Conservation (phyloP, 164 flowering plant species). For the Malania oleifera region DNA sequence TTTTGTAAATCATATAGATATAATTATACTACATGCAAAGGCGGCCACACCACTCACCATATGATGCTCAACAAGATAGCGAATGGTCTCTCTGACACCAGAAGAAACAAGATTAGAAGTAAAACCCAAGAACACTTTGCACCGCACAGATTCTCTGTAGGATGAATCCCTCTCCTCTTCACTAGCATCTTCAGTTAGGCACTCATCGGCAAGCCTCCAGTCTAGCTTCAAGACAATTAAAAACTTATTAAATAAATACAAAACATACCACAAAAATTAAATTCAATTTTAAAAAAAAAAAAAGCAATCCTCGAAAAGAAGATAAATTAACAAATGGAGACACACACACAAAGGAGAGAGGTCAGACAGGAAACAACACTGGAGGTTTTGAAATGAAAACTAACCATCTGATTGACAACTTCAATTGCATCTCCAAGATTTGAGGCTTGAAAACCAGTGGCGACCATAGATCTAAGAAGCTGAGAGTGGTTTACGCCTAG, state of each 20-base stretch:
- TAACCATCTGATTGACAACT: conserved; percentile 85
- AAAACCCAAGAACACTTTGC: conserved; percentile 88
- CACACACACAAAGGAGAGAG: too few species aligned
- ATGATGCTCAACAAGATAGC: conserved; percentile 81
- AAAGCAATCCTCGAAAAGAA: too few species aligned
- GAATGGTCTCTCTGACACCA: conserved; percentile 78
- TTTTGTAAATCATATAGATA: too few species aligned
- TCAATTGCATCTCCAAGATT: conserved; percentile 88
- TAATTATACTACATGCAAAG: too few species aligned
- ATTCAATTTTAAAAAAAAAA: too few species aligned
- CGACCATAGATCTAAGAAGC: conserved; percentile 57
- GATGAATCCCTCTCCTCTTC: conserved; percentile 53
- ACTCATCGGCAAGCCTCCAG: conserved; percentile 84
- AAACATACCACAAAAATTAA: too few species aligned
- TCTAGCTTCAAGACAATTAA: conserved; percentile 83
- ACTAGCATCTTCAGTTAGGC: conserved; percentile 44
- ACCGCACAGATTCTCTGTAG: conserved; percentile 55
- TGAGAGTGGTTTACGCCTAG: conserved; percentile 58
- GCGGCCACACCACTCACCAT: too few species aligned
- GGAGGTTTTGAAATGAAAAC: too few species aligned
- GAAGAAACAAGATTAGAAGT: conserved; percentile 92
- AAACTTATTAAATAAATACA: too few species aligned
- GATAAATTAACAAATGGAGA: too few species aligned
- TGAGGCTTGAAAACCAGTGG: conserved; percentile 94
- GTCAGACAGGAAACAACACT: too few species aligned